Conservation (phyloP, 192 early-diverging fungal species). For the Coemansia sp. region DNA sequence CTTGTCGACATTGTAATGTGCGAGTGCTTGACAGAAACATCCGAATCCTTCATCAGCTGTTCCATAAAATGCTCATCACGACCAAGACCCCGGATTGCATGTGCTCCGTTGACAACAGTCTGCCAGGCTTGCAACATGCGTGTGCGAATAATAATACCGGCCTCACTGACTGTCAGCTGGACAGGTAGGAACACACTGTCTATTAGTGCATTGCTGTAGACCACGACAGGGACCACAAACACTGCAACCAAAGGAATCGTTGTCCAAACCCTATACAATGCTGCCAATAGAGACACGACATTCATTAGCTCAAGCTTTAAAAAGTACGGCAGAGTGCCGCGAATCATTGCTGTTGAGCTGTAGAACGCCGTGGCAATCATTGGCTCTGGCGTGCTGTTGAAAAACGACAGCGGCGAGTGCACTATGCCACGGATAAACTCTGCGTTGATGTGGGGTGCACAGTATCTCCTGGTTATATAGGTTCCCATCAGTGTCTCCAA, state of each 20-base stretch:
- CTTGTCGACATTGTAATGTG: not conserved
- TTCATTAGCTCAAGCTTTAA: slow-evolving; percentile 11
- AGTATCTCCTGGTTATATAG: not conserved
- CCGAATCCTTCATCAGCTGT: not conserved
- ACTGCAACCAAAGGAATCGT: not conserved
- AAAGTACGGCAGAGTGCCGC: slow-evolving; percentile 2
- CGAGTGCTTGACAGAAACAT: not conserved
- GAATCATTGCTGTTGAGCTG: not conserved
- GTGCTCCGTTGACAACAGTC: not conserved
- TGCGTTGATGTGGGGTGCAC: slow-evolving; percentile 16
- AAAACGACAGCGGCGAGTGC: slow-evolving; percentile 7
- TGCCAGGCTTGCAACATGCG: not conserved
- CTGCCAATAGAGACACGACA: not conserved
- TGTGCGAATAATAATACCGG: not conserved
- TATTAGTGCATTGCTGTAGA: not conserved
- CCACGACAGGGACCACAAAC: not conserved
- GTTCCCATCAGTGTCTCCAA: not conserved
- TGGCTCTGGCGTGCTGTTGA: not conserved
- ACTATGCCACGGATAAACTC: slow-evolving; percentile 12
- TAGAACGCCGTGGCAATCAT: slow-evolving; percentile 10
- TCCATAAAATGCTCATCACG: not conserved
- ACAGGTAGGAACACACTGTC: not conserved
- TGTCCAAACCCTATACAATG: not conserved
- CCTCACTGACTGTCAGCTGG: not conserved
- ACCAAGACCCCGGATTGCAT: not conserved